A percentile compares a stretch with the other conserved stretches of the same genome.
Evolutionary conservation across 2,329 filamentous ascomycete genomes (phyloP).

Genomic region (Penicillium italicum): DNA sequence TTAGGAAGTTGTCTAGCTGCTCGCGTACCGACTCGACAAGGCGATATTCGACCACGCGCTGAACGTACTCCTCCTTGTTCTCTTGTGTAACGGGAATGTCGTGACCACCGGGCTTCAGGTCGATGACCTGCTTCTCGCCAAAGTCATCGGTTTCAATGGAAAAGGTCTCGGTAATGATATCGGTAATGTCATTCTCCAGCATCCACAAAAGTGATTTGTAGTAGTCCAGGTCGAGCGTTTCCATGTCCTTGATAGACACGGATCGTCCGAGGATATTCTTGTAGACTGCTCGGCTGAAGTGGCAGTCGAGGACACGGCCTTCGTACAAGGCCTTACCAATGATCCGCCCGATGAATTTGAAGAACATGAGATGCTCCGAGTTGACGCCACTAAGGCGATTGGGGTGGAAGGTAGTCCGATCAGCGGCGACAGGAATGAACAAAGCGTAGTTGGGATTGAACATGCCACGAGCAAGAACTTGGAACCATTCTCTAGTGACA

Average conservation of each 20-base stretch:
- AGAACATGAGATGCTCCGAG: constrained; percentile 92
- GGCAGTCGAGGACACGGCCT: constrained; percentile 90
- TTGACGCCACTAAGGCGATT: constrained; percentile 94
- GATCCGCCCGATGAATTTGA: constrained; percentile 98
- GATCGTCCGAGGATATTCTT: constrained; percentile 93
- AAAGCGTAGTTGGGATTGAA: constrained; percentile 97
- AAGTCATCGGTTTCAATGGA: constrained; percentile 92
- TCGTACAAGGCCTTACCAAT: constrained; percentile 98
- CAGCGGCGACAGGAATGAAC: constrained; percentile 93
- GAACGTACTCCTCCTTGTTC: constrained; percentile 98
- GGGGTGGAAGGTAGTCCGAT: constrained; percentile 97
- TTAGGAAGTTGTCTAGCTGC: constrained; percentile 89
- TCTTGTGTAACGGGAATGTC: constrained; percentile 94
- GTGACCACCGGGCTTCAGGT: constrained; percentile 80
- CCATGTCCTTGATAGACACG: constrained; percentile 98
- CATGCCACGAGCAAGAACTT: constrained; percentile 95
- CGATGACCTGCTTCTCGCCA: constrained; percentile 80
- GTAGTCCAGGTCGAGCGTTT: constrained; percentile 96
- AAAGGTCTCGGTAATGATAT: constrained; percentile 95
- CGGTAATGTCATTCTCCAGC: constrained; percentile 96
- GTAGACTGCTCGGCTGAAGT: constrained; percentile 98
- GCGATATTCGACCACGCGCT: constrained; percentile 89
- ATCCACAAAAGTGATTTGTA: constrained; percentile 99
- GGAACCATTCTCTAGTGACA: constrained; percentile 98
- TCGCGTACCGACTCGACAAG: constrained; percentile 88